These are phyloP conservation scores for Sporisorium scitamineum DNA, from an alignment of 1,284 basidiomycete species.

Conservation along the genomic window DNA sequence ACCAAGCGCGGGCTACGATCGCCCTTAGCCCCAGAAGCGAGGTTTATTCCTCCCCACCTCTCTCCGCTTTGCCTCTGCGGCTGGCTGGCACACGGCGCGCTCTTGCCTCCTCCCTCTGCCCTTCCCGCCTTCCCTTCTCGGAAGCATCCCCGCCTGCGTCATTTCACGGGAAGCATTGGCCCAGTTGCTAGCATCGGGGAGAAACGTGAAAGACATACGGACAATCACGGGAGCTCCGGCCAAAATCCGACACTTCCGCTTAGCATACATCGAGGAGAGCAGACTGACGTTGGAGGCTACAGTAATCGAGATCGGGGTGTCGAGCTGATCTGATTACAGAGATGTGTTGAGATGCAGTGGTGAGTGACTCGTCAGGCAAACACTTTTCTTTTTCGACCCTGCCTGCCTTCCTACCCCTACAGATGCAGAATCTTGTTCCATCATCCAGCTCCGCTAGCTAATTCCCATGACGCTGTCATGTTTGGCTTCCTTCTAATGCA, in stretches of 20 bases:
- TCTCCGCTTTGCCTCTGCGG: neutral
- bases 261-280: neutral
- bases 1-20: slow-evolving; percentile 7
- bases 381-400: neutral
- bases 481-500: slow-evolving; percentile 5
- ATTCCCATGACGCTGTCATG: neutral
- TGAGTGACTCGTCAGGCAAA: neutral
- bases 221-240: slow-evolving; percentile 25
- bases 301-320: neutral
- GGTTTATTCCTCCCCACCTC: slow-evolving; percentile 9
- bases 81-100: neutral
- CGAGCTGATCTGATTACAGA: neutral
- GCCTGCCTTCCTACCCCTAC: neutral
- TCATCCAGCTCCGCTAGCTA: neutral
- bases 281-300: too few relatives aligned
- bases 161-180: neutral
- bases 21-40: neutral
- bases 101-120: neutral
- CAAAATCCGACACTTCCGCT: slow-evolving; percentile 38
- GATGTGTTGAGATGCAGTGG: neutral
- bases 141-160: slow-evolving; percentile 33
- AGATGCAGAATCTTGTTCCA: neutral
- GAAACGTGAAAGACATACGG: slow-evolving; percentile 24
- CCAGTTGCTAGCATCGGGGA: slow-evolving; percentile 19
- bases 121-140: slow-evolving; percentile 2